Conservation (phyloP, 2,329 filamentous ascomycete species). For the Neopestalotiopsis rosae region DNA sequence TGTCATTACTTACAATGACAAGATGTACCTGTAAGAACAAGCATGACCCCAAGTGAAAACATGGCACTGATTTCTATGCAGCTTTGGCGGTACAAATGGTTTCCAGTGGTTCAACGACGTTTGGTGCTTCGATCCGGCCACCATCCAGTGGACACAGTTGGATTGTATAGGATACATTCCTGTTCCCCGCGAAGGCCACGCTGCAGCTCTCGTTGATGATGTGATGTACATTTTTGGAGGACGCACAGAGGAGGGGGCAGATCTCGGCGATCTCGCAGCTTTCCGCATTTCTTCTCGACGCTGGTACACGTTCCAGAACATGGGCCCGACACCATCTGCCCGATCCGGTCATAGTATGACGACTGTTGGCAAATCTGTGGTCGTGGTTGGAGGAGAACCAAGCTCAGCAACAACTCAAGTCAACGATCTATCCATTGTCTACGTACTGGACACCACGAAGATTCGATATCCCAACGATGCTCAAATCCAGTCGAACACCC, state of each 20-base stretch:
- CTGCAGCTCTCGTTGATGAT: slow-evolving; percentile 90
- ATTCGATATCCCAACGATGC: slow-evolving; percentile 92
- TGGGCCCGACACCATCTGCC: slow-evolving; percentile 93
- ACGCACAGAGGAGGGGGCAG: slow-evolving; percentile 88
- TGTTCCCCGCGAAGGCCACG: slow-evolving; percentile 90
- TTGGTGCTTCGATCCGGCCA: slow-evolving; percentile 88
- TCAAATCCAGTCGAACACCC: slow-evolving; percentile 45
- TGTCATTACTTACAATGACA: slow-evolving; percentile 89
- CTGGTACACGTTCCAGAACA: slow-evolving; percentile 99
- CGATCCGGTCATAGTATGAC: slow-evolving; percentile 98
- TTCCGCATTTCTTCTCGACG: slow-evolving; percentile 76
- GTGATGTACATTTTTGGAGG: slow-evolving; percentile 99
- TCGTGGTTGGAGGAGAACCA: slow-evolving; percentile 92
- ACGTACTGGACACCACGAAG: slow-evolving; percentile 92
- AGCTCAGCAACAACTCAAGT: slow-evolving; percentile 83
- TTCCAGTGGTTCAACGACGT: slow-evolving; percentile 99
- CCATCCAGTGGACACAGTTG: slow-evolving; percentile 84
- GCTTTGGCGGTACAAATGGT: slow-evolving; percentile 97
- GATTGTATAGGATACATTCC: slow-evolving; percentile 99
- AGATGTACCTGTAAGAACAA: slow-evolving; percentile 81
- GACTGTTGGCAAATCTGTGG: slow-evolving; percentile 86
- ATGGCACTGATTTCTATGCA: slow-evolving; percentile 39
- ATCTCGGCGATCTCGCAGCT: slow-evolving; percentile 91
- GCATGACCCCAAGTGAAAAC: too few species aligned
- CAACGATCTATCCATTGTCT: slow-evolving; percentile 85